Evolutionary conservation across 768 basidiomycete genomes (phyloP).

Genomic region (Mycena haematopus): DNA sequence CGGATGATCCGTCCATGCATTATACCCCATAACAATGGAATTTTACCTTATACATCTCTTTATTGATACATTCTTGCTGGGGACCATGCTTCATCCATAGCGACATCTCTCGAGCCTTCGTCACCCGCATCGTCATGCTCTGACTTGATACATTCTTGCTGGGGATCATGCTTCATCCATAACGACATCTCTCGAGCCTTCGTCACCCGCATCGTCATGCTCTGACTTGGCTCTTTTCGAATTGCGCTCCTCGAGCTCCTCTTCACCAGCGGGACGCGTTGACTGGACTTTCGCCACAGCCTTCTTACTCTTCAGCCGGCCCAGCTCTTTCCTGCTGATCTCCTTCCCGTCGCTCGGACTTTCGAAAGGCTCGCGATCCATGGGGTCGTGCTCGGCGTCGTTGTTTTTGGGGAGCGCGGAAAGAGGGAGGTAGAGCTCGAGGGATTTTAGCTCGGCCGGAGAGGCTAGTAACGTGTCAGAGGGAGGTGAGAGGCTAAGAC

Average conservation of each 20-base stretch:
- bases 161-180: slow-evolving; percentile 1
- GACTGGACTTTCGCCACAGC: slow-evolving; percentile 46
- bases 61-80: neutral
- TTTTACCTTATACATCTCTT: neutral
- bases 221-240: slow-evolving; percentile 46
- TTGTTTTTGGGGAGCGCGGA: slow-evolving; percentile 65
- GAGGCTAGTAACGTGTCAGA: slow-evolving; percentile 45
- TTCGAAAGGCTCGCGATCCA: slow-evolving; percentile 38
- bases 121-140: slow-evolving; percentile 30
- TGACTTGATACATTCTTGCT: slow-evolving; percentile 30
- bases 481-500: slow-evolving; percentile 3
- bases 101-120: slow-evolving; percentile 6
- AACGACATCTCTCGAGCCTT: slow-evolving; percentile 6
- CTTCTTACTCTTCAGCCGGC: slow-evolving; percentile 57
- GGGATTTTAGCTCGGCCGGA: slow-evolving; percentile 50
- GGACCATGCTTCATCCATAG: slow-evolving; percentile 2
- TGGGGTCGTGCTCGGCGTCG: slow-evolving; percentile 52
- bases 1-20: neutral
- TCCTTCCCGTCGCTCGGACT: slow-evolving; percentile 27
- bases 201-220: slow-evolving; percentile 16
- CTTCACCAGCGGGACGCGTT: slow-evolving; percentile 26
- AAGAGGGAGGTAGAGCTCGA: slow-evolving; percentile 69
- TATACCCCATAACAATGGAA: neutral
- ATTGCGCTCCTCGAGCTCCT: slow-evolving; percentile 38
- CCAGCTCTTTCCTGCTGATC: slow-evolving; percentile 52